Conservation (phyloP, 306 rosid species). For the Prunus padus region DNA sequence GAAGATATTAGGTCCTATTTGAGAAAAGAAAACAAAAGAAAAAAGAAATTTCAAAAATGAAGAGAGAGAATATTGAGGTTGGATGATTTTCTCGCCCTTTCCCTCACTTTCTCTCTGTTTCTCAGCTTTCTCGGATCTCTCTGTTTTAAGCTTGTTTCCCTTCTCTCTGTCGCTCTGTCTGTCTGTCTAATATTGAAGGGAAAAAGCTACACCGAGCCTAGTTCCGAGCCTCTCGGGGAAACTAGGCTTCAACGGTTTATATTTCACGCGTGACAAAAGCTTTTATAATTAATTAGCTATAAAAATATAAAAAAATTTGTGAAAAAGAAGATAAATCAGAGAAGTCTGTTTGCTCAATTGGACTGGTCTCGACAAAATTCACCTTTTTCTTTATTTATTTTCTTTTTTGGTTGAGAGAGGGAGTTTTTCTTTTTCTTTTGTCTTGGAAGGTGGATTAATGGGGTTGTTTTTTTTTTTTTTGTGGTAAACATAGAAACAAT, state of each 20-base stretch:
- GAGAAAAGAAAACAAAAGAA: background rate
- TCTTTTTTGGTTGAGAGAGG: background rate
- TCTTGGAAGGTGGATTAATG: background rate
- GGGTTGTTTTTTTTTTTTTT: too few species aligned
- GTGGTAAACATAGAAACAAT: too few species aligned
- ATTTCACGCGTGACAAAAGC: constrained; percentile 35
- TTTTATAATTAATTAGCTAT: background rate
- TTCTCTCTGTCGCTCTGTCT: constrained; percentile 13
- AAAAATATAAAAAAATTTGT: background rate
- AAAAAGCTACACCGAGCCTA: constrained; percentile 60
- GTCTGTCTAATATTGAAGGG: constrained; percentile 46
- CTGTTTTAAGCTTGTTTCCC: background rate
- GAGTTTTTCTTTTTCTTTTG: background rate
- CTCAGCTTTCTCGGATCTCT: background rate
- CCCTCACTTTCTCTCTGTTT: constrained; percentile 33
- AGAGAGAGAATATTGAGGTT: constrained; percentile 25
- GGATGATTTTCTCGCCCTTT: constrained; percentile 17
- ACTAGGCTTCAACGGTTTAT: constrained; percentile 49
- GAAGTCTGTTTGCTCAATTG: background rate
- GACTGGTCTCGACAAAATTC: background rate
- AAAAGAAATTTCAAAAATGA: constrained; percentile 22
- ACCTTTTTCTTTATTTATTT: background rate
- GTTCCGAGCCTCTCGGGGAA: constrained; percentile 74
- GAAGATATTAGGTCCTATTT: constrained; percentile 10
- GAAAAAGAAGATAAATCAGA: background rate